A percentile compares a stretch with the other conserved stretches of the same genome.
Conservation (phyloP, 2,329 filamentous ascomycete genomes). For the Microdochium trichocladiopsis region DNA sequence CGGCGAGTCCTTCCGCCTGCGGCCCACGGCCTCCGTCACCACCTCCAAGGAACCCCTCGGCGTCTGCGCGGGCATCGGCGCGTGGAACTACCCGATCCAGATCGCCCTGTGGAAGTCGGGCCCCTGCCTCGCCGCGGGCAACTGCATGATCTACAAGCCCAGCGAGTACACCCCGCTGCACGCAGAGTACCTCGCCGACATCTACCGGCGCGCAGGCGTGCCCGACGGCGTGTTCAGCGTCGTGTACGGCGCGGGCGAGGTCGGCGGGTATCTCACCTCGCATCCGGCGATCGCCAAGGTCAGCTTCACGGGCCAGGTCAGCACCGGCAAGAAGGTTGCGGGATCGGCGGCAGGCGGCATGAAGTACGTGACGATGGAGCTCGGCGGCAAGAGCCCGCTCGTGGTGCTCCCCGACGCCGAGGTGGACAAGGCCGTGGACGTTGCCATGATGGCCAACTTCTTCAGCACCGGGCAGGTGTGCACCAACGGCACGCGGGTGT, state of each 20-base stretch:
- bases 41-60: constrained; percentile 76
- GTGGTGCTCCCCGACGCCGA: constrained; percentile 76
- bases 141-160: constrained; percentile 88
- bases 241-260: constrained; percentile 71
- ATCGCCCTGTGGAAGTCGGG: constrained; percentile 88
- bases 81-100: constrained; percentile 90
- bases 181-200: constrained; percentile 64
- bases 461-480: constrained; percentile 88
- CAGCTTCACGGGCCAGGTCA: constrained; percentile 82
- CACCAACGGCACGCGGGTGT: constrained; percentile 86
- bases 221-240: constrained; percentile 84
- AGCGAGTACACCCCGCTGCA: constrained; percentile 86
- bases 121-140: constrained; percentile 77
- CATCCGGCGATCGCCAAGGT: constrained; percentile 76
- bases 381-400: constrained; percentile 79
- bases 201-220: constrained; percentile 73
- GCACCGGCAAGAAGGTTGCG: constrained; percentile 77
- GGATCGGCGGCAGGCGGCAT: constrained; percentile 67
- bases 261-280: constrained; percentile 67
- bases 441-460: constrained; percentile 91
- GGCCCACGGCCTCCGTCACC: constrained; percentile 74
- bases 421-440: constrained; percentile 73
- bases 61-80: constrained; percentile 80
- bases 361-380: constrained; percentile 90
- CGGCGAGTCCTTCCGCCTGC: constrained; percentile 68